These are phyloP conservation scores for Monosporascus sp. DNA, from an alignment of 2,329 filamentous ascomycete species.

Conservation along the genomic window DNA sequence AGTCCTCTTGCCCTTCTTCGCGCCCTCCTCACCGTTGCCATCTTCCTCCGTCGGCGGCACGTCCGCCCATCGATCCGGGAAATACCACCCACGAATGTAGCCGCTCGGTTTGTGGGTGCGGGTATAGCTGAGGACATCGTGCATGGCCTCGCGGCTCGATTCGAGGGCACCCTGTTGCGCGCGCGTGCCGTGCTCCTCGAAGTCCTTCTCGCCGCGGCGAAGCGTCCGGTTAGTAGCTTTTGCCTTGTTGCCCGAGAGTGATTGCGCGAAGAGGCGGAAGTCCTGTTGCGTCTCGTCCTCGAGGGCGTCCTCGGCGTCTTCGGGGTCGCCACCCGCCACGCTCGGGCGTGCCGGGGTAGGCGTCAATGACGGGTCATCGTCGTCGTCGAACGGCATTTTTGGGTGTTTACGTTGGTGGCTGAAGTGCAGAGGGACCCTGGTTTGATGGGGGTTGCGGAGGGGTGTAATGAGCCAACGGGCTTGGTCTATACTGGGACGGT, in stretches of 20 bases:
- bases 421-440: too few relatives aligned
- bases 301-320: slow-evolving; percentile 48
- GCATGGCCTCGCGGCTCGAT: slow-evolving; percentile 80
- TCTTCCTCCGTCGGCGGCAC: slow-evolving; percentile 11
- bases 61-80: slow-evolving; percentile 52
- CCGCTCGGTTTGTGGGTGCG: slow-evolving; percentile 65
- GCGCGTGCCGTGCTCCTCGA: slow-evolving; percentile 84
- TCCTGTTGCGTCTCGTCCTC: slow-evolving; percentile 79
- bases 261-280: slow-evolving; percentile 65
- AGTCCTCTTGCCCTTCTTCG: slow-evolving; percentile 13
- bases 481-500: too few relatives aligned
- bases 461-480: too few relatives aligned
- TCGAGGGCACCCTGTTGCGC: slow-evolving; percentile 75
- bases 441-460: too few relatives aligned
- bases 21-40: slow-evolving; percentile 8
- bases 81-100: slow-evolving; percentile 67
- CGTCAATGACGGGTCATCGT: slow-evolving; percentile 13
- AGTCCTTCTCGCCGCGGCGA: slow-evolving; percentile 94
- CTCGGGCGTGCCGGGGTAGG: slow-evolving; percentile 13
- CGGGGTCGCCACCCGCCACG: slow-evolving; percentile 18
- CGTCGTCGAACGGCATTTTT: slow-evolving; percentile 23
- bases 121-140: slow-evolving; percentile 74
- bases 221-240: slow-evolving; percentile 56
- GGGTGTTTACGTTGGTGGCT: neutral
- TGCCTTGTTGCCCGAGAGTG: slow-evolving; percentile 28